A percentile compares a stretch with the other conserved stretches of the same genome.
Conservation (phyloP, 2,329 filamentous ascomycete species). For the Madurella fahalii region DNA sequence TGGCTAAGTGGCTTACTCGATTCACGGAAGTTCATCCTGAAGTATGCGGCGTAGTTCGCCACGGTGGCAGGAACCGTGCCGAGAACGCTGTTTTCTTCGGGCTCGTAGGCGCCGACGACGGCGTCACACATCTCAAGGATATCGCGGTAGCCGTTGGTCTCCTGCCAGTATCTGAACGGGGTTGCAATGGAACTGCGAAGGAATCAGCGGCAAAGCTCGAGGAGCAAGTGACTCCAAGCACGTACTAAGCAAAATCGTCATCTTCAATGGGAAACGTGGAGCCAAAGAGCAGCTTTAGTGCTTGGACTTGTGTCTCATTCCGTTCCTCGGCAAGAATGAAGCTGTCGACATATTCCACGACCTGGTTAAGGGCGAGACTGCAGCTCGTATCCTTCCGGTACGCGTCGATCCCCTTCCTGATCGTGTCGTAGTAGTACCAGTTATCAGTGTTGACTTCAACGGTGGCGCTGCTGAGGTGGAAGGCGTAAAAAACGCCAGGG, state of each 20-base stretch:
- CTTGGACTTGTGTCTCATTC: constrained; percentile 13
- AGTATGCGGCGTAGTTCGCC: constrained; percentile 21
- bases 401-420: constrained; percentile 20
- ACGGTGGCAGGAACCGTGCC: constrained; percentile 19
- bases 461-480: constrained; percentile 23
- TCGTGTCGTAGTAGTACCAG: constrained; percentile 26
- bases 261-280: constrained; percentile 20
- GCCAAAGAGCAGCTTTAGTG: constrained; percentile 20
- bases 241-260: constrained; percentile 26
- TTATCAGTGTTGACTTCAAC: constrained; percentile 21
- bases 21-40: constrained; percentile 20
- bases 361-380: constrained; percentile 17
- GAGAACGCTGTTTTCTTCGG: constrained; percentile 9
- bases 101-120: constrained; percentile 5
- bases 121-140: constrained; percentile 21
- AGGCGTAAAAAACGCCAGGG: constrained; percentile 22
- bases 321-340: constrained; percentile 12
- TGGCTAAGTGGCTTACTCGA: constrained; percentile 20
- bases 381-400: constrained; percentile 17
- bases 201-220: not conserved
- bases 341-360: constrained; percentile 18
- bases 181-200: constrained; percentile 19
- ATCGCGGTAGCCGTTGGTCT: constrained; percentile 19
- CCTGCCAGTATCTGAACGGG: constrained; percentile 23
- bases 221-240: not conserved